Evolutionary conservation across 2,329 filamentous ascomycete species (phyloP), one percentile per base, ranked within the genome.

Genomic region (Biscogniauxia mediterranea): DNA sequence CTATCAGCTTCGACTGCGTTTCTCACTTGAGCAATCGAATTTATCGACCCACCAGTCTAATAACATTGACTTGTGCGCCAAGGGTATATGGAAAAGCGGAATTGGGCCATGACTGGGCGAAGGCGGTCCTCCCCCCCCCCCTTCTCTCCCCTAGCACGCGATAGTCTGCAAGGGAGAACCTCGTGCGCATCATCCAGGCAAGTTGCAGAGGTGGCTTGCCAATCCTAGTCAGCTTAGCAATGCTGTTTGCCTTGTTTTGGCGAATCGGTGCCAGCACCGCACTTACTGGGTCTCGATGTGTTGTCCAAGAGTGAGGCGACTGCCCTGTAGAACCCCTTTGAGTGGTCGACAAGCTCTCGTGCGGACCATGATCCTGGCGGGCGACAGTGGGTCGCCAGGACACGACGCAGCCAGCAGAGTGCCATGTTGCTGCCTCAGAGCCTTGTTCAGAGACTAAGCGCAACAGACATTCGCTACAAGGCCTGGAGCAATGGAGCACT

Each of bases 231-330:
- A 54, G 62, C 60, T 60, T 64, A 21, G 19, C 19, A 17, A 2
- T 25, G 19, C 54, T 21, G 66, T 66, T 68, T 66, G 66, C 66
- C 66, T 65, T 65, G 65, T 64, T 63, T 62, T 54, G 53, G 59
- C 59, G 60, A 66, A 61, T 65, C 62, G 58, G 62, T 42, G 60
- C 53, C 59, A 54, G 60, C 61, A 63, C 56, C 53, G 61, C 62
- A 63, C 55, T 62, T 59, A 70, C 66, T 69, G 68, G 68, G 61
- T 64, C 59, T 70, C 61, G 62, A 70, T 70, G 68, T 62, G 69
- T 68, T 71, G 69, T 69, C 62, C 57, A 63, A 66, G 64, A 73
- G 70, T 73, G 71, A 73, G 70, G 70, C 71, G 70, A 62, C 57
- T 61, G 65, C 64, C 66, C 63, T 60, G 63, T 60, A 63, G 60